Base-by-base conservation (phyloP, 75 land plant species). In the Picea sitchensis region DNA sequence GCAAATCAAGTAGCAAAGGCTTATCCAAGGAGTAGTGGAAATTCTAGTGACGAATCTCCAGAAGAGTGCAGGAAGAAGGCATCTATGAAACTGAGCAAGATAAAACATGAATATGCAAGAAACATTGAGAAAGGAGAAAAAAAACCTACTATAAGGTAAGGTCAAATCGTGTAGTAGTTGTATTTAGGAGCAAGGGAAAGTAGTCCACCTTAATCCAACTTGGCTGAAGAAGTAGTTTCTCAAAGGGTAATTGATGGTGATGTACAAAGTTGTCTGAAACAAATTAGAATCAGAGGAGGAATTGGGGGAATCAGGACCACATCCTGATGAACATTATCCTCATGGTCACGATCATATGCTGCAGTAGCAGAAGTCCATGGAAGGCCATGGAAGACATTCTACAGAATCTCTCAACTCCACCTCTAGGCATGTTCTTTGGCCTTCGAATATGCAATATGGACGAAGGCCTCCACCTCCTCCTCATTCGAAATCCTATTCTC, bases 71-170 rank as follows among this genome's bases (percentile, higher is more conserved):
- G 20, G 21, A 32, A 59, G 59, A 68, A 77, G 17, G 77, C 73
- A 57, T 44, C 58, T 31, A 85, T 78, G 41, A 73, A 69, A 80
- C 71, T 5, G 0, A 21, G 61, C 1, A 88, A 85, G 68, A 80
- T 81, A 68, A 88, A 84, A 63, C 30, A 47, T 1, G 51, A 4
- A 9, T 13, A 13, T 56, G 77, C 31, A 64, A 60, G 31, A 9
- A 32, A 68, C 69, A 60, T 51, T 68, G 76, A 67, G 15, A 82
- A 64, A 61, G 21, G 44, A 54, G 84, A 75, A 44, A 87, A 87
- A 26, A 58, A 79, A 54, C 67, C 82, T 26, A 84, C 73, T 59
- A 34, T 80, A 23, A 84, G 89, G 58, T 84, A 26, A 26, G 26
- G 26, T 26, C 81, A 17, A 41, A 51, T 31, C 26, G 71, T 65